phyloP scores from a whole-genome alignment of 164 flowering plant genomes.

The Warburgia ugandensis region DNA sequence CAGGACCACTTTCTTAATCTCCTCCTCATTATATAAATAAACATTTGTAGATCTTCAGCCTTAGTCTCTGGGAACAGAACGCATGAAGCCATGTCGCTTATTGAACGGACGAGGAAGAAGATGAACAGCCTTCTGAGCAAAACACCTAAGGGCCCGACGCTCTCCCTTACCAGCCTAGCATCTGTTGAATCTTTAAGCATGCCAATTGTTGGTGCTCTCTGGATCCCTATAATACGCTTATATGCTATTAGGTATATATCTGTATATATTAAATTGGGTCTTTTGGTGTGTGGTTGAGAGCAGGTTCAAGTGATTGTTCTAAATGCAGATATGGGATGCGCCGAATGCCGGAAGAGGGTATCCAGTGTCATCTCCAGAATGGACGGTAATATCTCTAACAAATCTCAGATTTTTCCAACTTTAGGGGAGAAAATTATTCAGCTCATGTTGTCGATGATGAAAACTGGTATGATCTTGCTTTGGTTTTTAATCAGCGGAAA shows the following conservation, averaged over 20 bases:
- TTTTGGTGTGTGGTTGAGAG: not conserved
- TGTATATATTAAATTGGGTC: no score
- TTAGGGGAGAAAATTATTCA: not conserved
- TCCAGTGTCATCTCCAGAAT: conserved; percentile 1
- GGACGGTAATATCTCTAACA: not conserved
- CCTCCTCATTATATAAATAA: no score
- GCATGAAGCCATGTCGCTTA: not conserved
- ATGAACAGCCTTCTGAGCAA: not conserved
- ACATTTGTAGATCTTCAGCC: no score
- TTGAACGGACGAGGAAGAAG: not conserved
- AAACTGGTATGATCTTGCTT: not conserved
- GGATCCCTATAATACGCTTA: no score
- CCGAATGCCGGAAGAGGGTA: conserved; percentile 3
- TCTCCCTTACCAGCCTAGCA: not conserved
- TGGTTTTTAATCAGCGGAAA: conserved; percentile 4
- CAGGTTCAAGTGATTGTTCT: conserved; percentile 6
- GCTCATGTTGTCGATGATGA: no score
- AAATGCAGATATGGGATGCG: conserved; percentile 1
- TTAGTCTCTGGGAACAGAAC: not conserved
- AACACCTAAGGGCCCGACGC: not conserved
- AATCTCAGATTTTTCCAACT: not conserved
- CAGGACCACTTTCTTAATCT: no score
- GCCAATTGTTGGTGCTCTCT: not conserved
- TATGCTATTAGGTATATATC: no score
- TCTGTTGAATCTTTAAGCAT: conserved; percentile 2